phyloP scores from a whole-genome alignment of 495 filamentous ascomycete species.

The Penicillium malachiteum region DNA sequence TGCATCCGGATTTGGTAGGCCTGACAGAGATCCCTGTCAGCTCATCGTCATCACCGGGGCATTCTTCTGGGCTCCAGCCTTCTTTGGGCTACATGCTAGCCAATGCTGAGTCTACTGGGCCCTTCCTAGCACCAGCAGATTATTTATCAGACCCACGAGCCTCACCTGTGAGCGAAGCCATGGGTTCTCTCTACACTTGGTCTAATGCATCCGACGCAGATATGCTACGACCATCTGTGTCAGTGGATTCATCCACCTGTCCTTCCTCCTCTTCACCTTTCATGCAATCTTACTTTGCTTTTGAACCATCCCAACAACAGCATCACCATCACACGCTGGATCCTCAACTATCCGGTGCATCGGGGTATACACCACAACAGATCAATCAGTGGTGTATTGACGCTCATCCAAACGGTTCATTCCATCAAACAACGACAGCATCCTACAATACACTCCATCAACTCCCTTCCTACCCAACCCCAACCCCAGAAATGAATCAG shows the following conservation, averaged over 20 bases:
- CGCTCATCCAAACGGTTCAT: constrained; percentile 6
- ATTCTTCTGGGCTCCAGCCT: constrained; percentile 14
- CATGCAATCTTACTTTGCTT: constrained; percentile 20
- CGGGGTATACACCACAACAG: constrained; percentile 20
- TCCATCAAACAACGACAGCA: constrained; percentile 12
- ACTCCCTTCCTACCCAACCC: constrained; percentile 9
- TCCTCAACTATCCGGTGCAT: neutral
- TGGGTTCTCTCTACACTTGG: constrained; percentile 25
- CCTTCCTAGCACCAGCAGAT: constrained; percentile 17
- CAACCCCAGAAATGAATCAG: constrained; percentile 4
- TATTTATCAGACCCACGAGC: constrained; percentile 18
- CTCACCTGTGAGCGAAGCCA: constrained; percentile 17
- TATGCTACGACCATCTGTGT: constrained; percentile 8
- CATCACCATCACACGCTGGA: neutral
- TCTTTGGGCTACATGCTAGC: constrained; percentile 5
- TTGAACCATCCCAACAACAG: neutral
- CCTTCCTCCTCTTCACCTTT: constrained; percentile 16
- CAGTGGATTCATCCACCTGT: constrained; percentile 4
- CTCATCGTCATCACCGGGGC: constrained; percentile 3
- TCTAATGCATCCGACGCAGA: constrained; percentile 23
- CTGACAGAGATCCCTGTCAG: constrained; percentile 19
- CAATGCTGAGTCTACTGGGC: constrained; percentile 6
- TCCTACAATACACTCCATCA: constrained; percentile 7
- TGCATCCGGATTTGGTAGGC: constrained; percentile 8
- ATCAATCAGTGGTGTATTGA: constrained; percentile 27